Conservation (phyloP, 1,284 basidiomycete species). For the Cerrena zonata region DNA sequence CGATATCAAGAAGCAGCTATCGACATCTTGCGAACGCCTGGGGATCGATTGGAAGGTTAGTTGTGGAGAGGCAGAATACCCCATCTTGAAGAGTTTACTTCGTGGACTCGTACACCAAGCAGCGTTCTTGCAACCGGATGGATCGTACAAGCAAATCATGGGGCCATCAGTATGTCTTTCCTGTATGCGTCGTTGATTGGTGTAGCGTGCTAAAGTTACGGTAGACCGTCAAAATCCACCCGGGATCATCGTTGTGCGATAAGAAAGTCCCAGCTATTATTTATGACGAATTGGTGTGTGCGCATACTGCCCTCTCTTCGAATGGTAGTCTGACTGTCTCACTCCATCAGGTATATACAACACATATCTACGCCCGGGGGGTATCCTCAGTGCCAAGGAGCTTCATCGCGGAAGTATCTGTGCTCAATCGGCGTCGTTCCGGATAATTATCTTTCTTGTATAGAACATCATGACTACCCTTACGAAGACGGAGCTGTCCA, state of each 20-base stretch:
- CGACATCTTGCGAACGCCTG: slow-evolving; percentile 56
- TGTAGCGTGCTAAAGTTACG: not conserved
- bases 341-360: slow-evolving; percentile 66
- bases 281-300: slow-evolving; percentile 84
- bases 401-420: slow-evolving; percentile 3
- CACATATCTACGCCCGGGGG: slow-evolving; percentile 79
- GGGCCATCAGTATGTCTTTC: slow-evolving; percentile 60
- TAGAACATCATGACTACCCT: too few species aligned
- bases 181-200: not conserved
- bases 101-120: slow-evolving; percentile 77
- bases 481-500: too few species aligned
- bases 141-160: slow-evolving; percentile 77
- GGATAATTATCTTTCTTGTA: not conserved
- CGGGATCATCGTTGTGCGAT: slow-evolving; percentile 72
- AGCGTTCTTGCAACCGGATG: slow-evolving; percentile 79
- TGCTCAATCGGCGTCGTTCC: not conserved
- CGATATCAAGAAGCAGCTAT: slow-evolving; percentile 79
- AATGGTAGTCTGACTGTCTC: slow-evolving; percentile 9
- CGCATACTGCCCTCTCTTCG: too few species aligned
- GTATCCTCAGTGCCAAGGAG: slow-evolving; percentile 74
- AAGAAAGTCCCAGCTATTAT: slow-evolving; percentile 81
- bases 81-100: slow-evolving; percentile 62
- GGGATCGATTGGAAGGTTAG: slow-evolving; percentile 56
- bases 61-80: slow-evolving; percentile 55
- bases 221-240: slow-evolving; percentile 83